Conservation (phyloP, 1,139 yeast genomes). For the Taiozyma sp. region DNA sequence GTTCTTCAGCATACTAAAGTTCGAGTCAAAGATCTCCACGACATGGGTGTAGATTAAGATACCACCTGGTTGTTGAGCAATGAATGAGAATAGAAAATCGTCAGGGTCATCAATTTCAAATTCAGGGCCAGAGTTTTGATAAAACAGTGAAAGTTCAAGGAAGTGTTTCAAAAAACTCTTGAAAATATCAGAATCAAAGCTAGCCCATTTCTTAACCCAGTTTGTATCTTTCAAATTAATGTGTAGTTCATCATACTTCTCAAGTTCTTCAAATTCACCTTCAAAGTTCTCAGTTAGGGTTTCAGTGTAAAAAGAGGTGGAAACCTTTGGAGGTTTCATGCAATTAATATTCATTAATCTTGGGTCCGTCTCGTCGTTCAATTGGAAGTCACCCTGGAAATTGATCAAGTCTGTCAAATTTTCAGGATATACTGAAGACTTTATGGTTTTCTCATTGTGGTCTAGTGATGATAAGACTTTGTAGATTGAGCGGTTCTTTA, state of each 20-base stretch:
- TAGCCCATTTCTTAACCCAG: conserved; percentile 68
- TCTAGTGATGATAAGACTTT: conserved; percentile 11
- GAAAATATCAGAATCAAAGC: conserved; percentile 46
- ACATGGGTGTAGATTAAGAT: conserved; percentile 30
- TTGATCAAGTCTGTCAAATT: conserved; percentile 8
- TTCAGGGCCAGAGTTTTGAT: conserved; percentile 6
- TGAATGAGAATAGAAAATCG: background rate
- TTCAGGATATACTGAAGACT: background rate
- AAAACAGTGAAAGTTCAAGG: conserved; percentile 20
- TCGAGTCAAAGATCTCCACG: conserved; percentile 29
- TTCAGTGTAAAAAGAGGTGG: conserved; percentile 3
- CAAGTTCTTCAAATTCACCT: conserved; percentile 5
- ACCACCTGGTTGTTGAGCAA: conserved; percentile 26
- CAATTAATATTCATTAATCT: conserved; percentile 12
- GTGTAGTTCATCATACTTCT: conserved; percentile 7
- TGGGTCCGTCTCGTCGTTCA: conserved; percentile 2
- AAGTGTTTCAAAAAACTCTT: conserved; percentile 74
- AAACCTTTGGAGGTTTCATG: conserved; percentile 16
- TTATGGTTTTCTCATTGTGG: background rate
- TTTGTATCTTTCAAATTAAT: conserved; percentile 18
- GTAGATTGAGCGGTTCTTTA: conserved; percentile 28
- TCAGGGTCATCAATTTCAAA: conserved; percentile 6
- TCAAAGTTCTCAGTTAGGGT: background rate
- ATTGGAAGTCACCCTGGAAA: conserved; percentile 17
- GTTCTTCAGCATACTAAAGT: conserved; percentile 15